A percentile compares a stretch with the other conserved stretches of the same genome.
These are phyloP conservation scores for Senecio squalidus DNA, from an alignment of 140 eudicot genomes.

Conservation along the genomic window DNA sequence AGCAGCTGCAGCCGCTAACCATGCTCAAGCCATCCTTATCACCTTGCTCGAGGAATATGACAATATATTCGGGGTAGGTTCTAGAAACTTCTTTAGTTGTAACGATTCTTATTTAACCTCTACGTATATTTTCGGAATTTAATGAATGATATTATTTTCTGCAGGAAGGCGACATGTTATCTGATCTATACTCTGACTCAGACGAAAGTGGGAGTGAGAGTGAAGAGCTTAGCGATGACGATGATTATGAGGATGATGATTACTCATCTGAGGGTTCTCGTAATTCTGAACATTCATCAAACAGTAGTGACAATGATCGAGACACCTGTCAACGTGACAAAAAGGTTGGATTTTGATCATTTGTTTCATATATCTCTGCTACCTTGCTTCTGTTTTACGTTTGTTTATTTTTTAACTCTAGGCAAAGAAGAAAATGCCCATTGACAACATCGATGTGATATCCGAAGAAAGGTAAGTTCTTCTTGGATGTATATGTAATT, in stretches of 20 bases:
- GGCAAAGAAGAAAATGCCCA: constrained; percentile 72
- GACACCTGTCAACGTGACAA: constrained; percentile 16
- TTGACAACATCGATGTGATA: constrained; percentile 57
- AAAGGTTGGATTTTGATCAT: too few relatives aligned
- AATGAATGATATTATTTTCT: constrained; percentile 18
- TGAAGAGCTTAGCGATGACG: constrained; percentile 78
- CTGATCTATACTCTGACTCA: constrained; percentile 72
- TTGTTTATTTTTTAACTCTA: constrained; percentile 29
- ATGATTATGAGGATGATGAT: constrained; percentile 47
- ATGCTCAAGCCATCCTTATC: constrained; percentile 94
- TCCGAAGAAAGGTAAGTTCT: constrained; percentile 70
- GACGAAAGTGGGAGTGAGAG: constrained; percentile 87
- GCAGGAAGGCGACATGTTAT: constrained; percentile 71
- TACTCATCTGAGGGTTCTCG: constrained; percentile 48
- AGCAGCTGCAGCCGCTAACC: constrained; percentile 99
- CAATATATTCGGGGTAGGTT: constrained; percentile 76
- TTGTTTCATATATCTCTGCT: constrained; percentile 12
- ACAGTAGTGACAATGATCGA: constrained; percentile 40
- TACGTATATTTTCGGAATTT: constrained; percentile 4
- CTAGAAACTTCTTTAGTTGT: background rate
- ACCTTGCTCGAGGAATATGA: constrained; percentile 95
- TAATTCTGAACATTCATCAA: constrained; percentile 44
- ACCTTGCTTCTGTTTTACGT: background rate
- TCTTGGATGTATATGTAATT: too few relatives aligned
- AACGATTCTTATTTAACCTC: background rate